These are phyloP conservation scores for Cymbopogon flexuosus DNA, from an alignment of 202 grass and related monocot genomes.

Conservation along the genomic window DNA sequence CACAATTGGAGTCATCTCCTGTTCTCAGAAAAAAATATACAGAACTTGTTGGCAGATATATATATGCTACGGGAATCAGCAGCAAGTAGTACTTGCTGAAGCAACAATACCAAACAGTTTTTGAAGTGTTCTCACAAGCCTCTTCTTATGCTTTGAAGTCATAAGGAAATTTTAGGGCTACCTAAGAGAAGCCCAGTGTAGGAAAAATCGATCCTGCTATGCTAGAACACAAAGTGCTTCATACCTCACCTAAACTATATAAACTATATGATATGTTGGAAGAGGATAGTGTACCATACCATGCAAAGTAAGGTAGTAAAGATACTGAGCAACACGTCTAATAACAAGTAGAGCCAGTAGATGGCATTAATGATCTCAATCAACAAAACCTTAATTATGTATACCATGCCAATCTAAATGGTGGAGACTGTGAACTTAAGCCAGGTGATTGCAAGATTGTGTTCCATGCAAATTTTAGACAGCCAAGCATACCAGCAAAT, in stretches of 20 bases:
- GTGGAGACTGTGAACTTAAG: neutral
- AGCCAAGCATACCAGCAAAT: neutral
- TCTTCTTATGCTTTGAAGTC: conserved; percentile 1
- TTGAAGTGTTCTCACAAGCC: too few relatives aligned
- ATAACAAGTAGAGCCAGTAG: neutral
- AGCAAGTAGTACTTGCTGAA: neutral
- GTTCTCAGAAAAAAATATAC: neutral
- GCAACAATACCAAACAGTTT: too few relatives aligned
- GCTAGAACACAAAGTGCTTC: neutral
- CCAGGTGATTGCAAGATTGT: neutral
- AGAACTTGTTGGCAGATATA: neutral
- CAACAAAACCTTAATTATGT: neutral
- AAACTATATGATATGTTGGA: neutral
- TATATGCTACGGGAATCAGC: conserved; percentile 17
- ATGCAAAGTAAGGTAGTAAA: neutral
- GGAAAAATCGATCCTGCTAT: neutral
- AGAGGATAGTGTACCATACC: neutral
- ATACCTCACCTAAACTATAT: neutral
- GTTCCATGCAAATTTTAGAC: neutral
- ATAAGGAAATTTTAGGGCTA: neutral
- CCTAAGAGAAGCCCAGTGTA: neutral
- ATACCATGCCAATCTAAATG: conserved; percentile 5
- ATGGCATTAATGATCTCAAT: conserved; percentile 10
- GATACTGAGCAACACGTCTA: neutral
- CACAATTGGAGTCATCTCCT: neutral